Conservation (phyloP, 140 eudicot genomes). For the Bidens hawaiensis region DNA sequence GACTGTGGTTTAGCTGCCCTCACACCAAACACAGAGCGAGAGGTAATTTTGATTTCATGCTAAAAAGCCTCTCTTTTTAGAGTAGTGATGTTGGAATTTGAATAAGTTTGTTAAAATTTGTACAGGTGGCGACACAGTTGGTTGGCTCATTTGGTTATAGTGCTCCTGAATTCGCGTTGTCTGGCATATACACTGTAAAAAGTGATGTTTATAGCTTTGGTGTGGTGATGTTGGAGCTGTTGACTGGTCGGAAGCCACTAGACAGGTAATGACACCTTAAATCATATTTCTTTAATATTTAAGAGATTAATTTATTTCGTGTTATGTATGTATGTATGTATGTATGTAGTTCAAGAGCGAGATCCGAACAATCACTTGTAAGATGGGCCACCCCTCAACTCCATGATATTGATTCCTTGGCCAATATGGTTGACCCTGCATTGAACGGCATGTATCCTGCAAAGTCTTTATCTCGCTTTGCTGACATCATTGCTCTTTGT, state of each 20-base stretch:
- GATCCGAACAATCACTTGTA: constrained; percentile 96
- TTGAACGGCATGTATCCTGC: constrained; percentile 96
- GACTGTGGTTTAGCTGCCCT: constrained; percentile 91
- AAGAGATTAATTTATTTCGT: not conserved
- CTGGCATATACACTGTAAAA: constrained; percentile 90
- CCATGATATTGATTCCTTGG: constrained; percentile 89
- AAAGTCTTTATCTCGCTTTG: constrained; percentile 93
- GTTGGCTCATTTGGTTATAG: constrained; percentile 98
- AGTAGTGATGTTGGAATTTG: not conserved
- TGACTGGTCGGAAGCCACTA: constrained; percentile 89
- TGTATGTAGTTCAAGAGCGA: constrained; percentile 57
- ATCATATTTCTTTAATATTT: not conserved
- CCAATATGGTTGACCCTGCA: constrained; percentile 89
- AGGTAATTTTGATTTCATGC: constrained; percentile 39
- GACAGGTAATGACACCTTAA: constrained; percentile 59
- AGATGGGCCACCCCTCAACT: constrained; percentile 99
- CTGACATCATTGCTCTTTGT: constrained; percentile 92
- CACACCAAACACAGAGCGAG: constrained; percentile 88
- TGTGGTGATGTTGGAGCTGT: constrained; percentile 96
- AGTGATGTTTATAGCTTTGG: constrained; percentile 99
- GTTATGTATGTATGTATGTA: too few species aligned
- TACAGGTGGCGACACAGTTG: constrained; percentile 79
- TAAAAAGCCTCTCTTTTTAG: too few species aligned
- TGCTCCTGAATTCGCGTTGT: constrained; percentile 96
- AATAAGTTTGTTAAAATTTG: constrained; percentile 10